phyloP scores from a whole-genome alignment of 176 grass and related monocot species.

The Oryza glumipatula region DNA sequence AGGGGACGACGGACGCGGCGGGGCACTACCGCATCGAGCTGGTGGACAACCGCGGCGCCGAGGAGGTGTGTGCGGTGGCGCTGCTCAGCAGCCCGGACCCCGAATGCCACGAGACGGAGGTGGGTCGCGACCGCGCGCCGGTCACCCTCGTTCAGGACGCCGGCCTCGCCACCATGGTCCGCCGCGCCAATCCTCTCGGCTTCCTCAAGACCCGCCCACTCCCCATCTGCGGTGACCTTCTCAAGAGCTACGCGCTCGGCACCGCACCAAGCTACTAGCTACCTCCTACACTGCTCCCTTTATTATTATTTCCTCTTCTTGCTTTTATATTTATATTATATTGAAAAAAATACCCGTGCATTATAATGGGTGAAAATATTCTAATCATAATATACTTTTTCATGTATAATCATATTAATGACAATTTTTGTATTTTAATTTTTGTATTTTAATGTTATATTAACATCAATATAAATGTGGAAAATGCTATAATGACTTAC shows the following conservation, averaged over 20 bases:
- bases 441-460: too few species aligned
- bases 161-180: slow-evolving; percentile 42
- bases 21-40: slow-evolving; percentile 45
- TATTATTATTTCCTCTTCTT: too few species aligned
- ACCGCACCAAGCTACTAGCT: slow-evolving; percentile 3
- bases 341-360: too few species aligned
- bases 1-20: slow-evolving; percentile 32
- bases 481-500: too few species aligned
- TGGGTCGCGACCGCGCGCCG: slow-evolving; percentile 40
- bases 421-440: too few species aligned
- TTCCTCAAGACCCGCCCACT: slow-evolving; percentile 48
- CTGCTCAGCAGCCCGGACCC: slow-evolving; percentile 47
- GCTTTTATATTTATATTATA: too few species aligned
- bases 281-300: too few species aligned
- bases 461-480: too few species aligned
- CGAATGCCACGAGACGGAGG: slow-evolving; percentile 42
- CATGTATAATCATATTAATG: too few species aligned
- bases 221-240: slow-evolving; percentile 38
- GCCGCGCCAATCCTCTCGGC: slow-evolving; percentile 46
- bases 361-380: too few species aligned
- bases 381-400: too few species aligned
- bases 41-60: slow-evolving; percentile 52
- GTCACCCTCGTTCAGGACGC: slow-evolving; percentile 24
- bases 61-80: slow-evolving; percentile 53
- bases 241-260: slow-evolving; percentile 15